Base-by-base conservation (phyloP, 2,329 filamentous ascomycete genomes). In the Colletotrichum tropicicola region DNA sequence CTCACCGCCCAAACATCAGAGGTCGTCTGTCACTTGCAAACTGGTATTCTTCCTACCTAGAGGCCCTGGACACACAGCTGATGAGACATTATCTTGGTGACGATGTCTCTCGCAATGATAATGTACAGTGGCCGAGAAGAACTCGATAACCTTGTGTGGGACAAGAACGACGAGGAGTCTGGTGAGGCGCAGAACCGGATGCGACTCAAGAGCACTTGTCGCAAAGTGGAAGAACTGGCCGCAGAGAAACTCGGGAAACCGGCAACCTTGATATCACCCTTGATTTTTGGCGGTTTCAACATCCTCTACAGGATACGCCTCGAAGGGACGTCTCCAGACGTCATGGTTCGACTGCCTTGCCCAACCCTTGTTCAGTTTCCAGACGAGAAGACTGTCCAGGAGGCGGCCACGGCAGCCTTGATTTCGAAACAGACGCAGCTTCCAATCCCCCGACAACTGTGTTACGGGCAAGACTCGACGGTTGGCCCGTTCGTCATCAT, bases 401-500 rank as follows among this genome's bases (percentile, higher is more conserved):
- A 69, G 19, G 67, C 60, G 0, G 67, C 68, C 0, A 68, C 67
- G 10, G 64, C 67, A 4, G 44, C 21, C 1, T 55, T 65, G 1
- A 25, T 70, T 6, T 35, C 41, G 5, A n/a, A 55, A 8, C 8
- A 65, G 0, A 72, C 56, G 0, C 1, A n/a, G 0, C 7, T 73
- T 0, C 62, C 45, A 1, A 32, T 71, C 1, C 64, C 69, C 1
- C 30, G 19, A 5, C 41, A 44, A 7, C 12, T 67, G 0, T 44
- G n/a, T 13, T 70, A 66, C 25, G 71, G 68, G 1, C 39, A 71
- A 2, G 70, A 73, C 19, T 49, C 72, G 4, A 52, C 13, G 0
- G 48, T 75, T 6, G 73, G 74, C 0, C 73, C 73, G 0, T 77
- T 74, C 35, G 65, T 74, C 1, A 70, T 77, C 8, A 72, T 76